These are phyloP conservation scores for Epichloe brachyelytri DNA, from an alignment of 2,329 filamentous ascomycete species.

Conservation along the genomic window DNA sequence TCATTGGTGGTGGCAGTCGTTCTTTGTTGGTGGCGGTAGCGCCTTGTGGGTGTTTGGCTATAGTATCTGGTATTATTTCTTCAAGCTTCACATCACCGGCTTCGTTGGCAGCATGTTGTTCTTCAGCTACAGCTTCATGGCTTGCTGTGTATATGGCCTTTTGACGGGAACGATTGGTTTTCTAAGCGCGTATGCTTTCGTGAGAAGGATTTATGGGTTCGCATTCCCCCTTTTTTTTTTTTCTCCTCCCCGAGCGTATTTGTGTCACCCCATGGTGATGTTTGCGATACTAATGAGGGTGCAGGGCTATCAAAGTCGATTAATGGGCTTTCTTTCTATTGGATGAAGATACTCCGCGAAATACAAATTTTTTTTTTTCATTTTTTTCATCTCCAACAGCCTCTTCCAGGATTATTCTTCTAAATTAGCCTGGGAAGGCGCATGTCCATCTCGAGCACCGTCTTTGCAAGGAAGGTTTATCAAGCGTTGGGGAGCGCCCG, in stretches of 20 bases:
- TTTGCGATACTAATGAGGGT: constrained; percentile 4
- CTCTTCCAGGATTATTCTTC: too few species aligned
- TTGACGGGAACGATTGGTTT: constrained; percentile 77
- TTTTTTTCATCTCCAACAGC: too few species aligned
- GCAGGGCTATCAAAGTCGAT: constrained; percentile 39
- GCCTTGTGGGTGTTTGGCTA: constrained; percentile 74
- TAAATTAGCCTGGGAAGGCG: too few species aligned
- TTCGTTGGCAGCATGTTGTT: constrained; percentile 71
- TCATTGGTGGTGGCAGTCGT: constrained; percentile 88
- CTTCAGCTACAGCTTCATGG: constrained; percentile 74
- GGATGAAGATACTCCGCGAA: too few species aligned
- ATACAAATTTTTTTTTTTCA: too few species aligned
- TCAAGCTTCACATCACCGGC: constrained; percentile 68
- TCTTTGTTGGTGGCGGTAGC: constrained; percentile 64
- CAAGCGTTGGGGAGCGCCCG: too few species aligned
- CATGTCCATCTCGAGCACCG: too few species aligned
- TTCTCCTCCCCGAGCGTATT: neutral
- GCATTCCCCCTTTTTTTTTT: constrained; percentile 15
- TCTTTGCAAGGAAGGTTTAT: too few species aligned
- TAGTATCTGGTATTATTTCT: constrained; percentile 72
- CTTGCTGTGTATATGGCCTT: constrained; percentile 68
- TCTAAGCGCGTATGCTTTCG: constrained; percentile 70
- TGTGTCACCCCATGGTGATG: too few species aligned
- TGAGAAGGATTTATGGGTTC: constrained; percentile 70
- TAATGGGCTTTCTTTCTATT: constrained; percentile 11